A percentile compares a stretch with the other conserved stretches of the same genome.
phyloP scores from a whole-genome alignment of 345 rosid genomes.

The Lepidium africanum region DNA sequence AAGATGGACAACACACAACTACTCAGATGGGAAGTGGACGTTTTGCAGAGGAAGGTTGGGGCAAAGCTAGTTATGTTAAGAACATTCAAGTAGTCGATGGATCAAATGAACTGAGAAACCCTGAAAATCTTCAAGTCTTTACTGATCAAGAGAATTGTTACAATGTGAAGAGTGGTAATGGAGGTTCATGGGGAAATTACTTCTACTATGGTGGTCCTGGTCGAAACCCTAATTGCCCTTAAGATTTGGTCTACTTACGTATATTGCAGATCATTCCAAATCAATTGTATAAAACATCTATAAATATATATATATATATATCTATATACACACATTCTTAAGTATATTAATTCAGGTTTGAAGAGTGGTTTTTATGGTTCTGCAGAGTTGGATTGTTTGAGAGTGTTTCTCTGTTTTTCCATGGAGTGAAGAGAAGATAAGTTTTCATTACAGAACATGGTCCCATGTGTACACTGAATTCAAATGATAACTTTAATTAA shows the following conservation, averaged over 20 bases:
- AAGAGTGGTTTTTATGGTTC: conserved; percentile 12
- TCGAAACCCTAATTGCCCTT: conserved; percentile 50
- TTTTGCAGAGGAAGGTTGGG: conserved; percentile 60
- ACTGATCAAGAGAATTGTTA: conserved; percentile 63
- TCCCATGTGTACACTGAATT: conserved; percentile 25
- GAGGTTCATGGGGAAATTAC: conserved; percentile 59
- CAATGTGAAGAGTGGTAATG: conserved; percentile 48
- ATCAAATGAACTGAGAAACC: conserved; percentile 50
- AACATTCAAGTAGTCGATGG: conserved; percentile 56
- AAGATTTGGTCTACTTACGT: conserved; percentile 16
- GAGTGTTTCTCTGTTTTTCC: conserved; percentile 16
- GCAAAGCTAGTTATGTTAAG: conserved; percentile 58
- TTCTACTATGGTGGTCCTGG: conserved; percentile 79
- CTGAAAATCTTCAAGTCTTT: conserved; percentile 44
- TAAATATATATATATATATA: background rate
- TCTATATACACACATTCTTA: conserved; percentile 21
- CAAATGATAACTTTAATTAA: conserved; percentile 4
- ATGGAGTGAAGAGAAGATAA: conserved; percentile 13
- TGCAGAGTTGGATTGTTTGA: background rate
- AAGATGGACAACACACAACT: conserved; percentile 51
- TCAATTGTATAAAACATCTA: conserved; percentile 30
- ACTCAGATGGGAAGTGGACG: conserved; percentile 75
- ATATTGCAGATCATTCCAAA: conserved; percentile 13
- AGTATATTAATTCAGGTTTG: conserved; percentile 12
- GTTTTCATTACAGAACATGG: conserved; percentile 22